Base-by-base conservation (phyloP, 2,329 filamentous ascomycete species). In the Epichloe baconii region DNA sequence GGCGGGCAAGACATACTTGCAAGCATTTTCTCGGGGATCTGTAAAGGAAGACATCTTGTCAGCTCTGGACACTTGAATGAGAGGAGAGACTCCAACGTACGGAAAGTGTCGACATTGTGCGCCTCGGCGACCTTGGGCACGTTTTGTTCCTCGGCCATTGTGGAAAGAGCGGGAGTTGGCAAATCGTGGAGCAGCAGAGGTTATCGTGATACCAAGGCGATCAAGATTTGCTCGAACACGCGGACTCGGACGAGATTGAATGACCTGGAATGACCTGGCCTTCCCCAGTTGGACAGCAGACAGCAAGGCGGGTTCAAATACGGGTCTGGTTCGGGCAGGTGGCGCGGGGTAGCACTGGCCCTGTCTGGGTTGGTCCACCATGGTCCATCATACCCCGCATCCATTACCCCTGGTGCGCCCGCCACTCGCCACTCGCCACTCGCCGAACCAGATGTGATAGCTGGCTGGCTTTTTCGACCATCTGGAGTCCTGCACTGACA, bases 51-150 rank as follows among this genome's bases (percentile, higher is more conserved):
- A n/a, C 37, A 11, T 43, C 42, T 51, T 36, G 49, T 51, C 43
- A 51, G 49, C 44, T 36, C 10, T 23, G 36, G 12, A 23, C 15
- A 6, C 17, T 47, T 36, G 17, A 44, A 50, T 2, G 11, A 14
- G 4, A 43, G 12, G 19, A 7, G 19, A 19, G 31, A 17, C 41
- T 11, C 19, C 52, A 50, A 49, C 79, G 75, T 70, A 83, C 80
- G 78, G 63, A 73, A 88, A 19, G 85, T 89, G 68, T 87, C 82
- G 59, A 88, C 84, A 64, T 82, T 71, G 68, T 88, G 85, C 62
- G 85, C 84, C 74, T 89, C 86, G 55, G 76, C 75, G 61, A 89
- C 85, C 61, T 82, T 46, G 76, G 78, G 59, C 60, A 63, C 66
- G 73, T 59, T 59, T 56, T 66, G 58, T 52, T 68, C 66, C 56